A percentile compares a stretch with the other conserved stretches of the same genome.
Conservation (phyloP, 345 rosid species). For the Carallia pectinifolia region DNA sequence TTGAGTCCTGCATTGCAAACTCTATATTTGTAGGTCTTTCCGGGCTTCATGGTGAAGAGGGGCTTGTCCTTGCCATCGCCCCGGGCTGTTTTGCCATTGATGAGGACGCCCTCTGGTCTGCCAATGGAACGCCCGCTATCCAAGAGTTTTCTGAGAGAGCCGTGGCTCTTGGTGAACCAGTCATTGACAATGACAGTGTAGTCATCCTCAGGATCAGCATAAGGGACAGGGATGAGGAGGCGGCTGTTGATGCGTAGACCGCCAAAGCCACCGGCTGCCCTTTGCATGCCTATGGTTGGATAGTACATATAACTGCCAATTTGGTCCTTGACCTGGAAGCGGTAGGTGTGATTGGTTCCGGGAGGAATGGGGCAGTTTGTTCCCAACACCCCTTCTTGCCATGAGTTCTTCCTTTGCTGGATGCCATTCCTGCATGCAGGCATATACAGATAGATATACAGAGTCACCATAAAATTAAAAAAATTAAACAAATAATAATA, state of each 20-base stretch:
- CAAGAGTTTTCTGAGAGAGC: conserved; percentile 6
- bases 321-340: conserved; percentile 87
- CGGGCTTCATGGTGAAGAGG: conserved; percentile 10
- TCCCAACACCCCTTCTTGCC: conserved; percentile 73
- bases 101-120: conserved; percentile 22
- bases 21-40: conserved; percentile 20
- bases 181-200: conserved; percentile 13
- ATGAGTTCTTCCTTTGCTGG: conserved; percentile 83
- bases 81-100: conserved; percentile 19
- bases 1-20: conserved; percentile 25
- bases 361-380: conserved; percentile 74
- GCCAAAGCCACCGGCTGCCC: too few relatives aligned
- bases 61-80: conserved; percentile 23
- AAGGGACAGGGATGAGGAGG: too few relatives aligned
- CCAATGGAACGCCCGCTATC: conserved; percentile 21
- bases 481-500: too few relatives aligned
- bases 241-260: too few relatives aligned
- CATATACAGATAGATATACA: background rate
- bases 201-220: too few relatives aligned
- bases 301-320: conserved; percentile 39
- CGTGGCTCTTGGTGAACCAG: conserved; percentile 19
- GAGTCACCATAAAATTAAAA: background rate
- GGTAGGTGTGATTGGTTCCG: conserved; percentile 69
- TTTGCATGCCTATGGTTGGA: conserved; percentile 1
- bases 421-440: conserved; percentile 53